These are phyloP conservation scores for Talaromyces amestolkiae DNA, from an alignment of 2,329 filamentous ascomycete genomes.

Conservation along the genomic window DNA sequence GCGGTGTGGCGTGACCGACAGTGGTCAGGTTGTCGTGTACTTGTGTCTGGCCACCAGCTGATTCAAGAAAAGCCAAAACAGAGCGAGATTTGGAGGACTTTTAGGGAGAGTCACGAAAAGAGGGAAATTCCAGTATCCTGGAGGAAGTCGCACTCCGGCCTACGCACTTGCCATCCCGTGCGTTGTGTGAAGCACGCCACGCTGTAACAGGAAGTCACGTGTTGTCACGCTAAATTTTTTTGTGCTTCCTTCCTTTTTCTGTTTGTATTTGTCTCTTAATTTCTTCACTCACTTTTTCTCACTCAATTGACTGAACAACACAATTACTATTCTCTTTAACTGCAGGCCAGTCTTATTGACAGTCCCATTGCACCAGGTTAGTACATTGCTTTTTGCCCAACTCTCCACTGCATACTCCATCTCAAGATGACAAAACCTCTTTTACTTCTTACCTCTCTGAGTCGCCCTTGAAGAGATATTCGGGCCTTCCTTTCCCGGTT, in stretches of 20 bases:
- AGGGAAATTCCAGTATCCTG: constrained; percentile 7
- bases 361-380: constrained; percentile 19
- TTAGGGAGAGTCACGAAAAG: constrained; percentile 13
- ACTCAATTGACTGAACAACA: background rate
- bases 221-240: constrained; percentile 22
- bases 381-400: constrained; percentile 11
- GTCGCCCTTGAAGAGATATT: constrained; percentile 66
- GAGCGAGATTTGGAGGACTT: background rate
- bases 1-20: constrained; percentile 14
- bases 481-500: constrained; percentile 61
- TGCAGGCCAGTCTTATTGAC: background rate
- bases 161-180: constrained; percentile 16
- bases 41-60: background rate
- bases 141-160: constrained; percentile 7
- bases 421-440: constrained; percentile 58
- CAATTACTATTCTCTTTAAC: too few species aligned
- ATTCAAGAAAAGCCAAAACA: background rate
- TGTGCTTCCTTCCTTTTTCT: constrained; percentile 22
- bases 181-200: constrained; percentile 20
- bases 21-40: constrained; percentile 5
- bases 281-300: background rate
- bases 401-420: constrained; percentile 21
- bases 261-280: constrained; percentile 1
- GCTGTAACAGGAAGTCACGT: constrained; percentile 21
- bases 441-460: constrained; percentile 65